These are phyloP conservation scores for Globisporangium ultimum DNA, from an alignment of 352 stramenopile genomes.

Conservation along the genomic window DNA sequence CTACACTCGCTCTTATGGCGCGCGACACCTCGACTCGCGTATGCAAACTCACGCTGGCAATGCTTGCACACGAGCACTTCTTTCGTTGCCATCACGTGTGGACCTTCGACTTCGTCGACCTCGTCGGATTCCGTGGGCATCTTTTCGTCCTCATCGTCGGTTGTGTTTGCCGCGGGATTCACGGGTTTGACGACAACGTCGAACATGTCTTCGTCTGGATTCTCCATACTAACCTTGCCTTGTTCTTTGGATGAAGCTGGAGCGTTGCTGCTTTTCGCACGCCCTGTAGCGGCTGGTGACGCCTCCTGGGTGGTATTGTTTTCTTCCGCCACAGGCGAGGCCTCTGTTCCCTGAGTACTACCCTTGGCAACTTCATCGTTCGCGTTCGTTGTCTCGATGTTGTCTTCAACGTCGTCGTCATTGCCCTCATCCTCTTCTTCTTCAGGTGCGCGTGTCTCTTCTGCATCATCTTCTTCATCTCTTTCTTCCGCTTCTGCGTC, in stretches of 20 bases:
- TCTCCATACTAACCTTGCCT: neutral
- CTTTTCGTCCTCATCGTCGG: neutral
- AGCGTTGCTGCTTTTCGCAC: neutral
- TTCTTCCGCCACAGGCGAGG: too few species aligned
- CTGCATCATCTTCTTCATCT: too few species aligned
- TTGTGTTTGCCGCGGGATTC: neutral
- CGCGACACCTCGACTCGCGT: neutral
- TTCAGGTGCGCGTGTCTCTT: too few species aligned
- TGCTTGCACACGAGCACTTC: constrained; percentile 1
- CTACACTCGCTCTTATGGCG: constrained; percentile 3
- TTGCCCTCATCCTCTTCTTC: neutral
- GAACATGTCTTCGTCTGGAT: neutral
- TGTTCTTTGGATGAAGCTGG: neutral
- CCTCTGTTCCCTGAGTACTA: neutral
- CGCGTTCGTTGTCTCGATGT: neutral
- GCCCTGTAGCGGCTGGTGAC: neutral
- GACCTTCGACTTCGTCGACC: neutral
- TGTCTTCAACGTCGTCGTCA: constrained; percentile 7
- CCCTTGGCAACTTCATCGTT: neutral
- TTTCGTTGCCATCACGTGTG: neutral
- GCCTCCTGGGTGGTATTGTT: too few species aligned
- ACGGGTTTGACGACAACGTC: neutral
- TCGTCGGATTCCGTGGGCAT: too few species aligned
- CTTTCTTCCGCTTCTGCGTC: too few species aligned
- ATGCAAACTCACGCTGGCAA: neutral